Base-by-base conservation (phyloP, 805 yeast species). In the Lipomyces yamadae region DNA sequence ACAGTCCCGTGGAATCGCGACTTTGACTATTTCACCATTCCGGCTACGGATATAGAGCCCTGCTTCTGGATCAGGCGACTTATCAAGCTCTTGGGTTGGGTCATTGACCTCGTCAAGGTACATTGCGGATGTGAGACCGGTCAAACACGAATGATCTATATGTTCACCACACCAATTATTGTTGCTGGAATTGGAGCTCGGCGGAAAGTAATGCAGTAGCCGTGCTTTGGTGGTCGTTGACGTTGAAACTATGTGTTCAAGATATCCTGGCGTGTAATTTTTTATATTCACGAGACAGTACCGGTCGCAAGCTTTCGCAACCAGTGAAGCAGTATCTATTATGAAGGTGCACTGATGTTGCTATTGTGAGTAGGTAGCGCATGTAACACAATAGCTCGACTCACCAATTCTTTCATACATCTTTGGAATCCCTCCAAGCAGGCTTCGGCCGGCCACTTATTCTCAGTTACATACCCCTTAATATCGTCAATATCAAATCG, bases 141-240 rank as follows among this genome's bases (percentile, higher is more conserved):
- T 86, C 30, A 86, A 75, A 72, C 88, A 85, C 4, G 86, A 83
- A 70, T 86, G 89, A 73, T 86, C 89, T 54, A 81, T 70, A 72
- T 86, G 89, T 70, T 85, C 87, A 0, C 88, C 88, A 74, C 89
- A 86, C 89, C 89, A 86, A 54, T 80, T 81, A 62, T 76, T 80
- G 13, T 75, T 77, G 7, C 58, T 64, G 0, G 64, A 69, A 5
- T 53, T n/a, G 1, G 56, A 63, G 6, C 62, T 58, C 2, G 71
- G 62, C 0, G 88, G 84, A 67, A 77, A 85, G 71, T 86, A 86
- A 69, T 86, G 88, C 55, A 86, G 75, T 45, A 86, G 75, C 39
- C 89, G 76, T 0, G 89, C 89, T 71, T 86, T 85, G 3, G 89
- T 80, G 42, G 86, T 82, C 39, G 85, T 83, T 10, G 87, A 83